Base-by-base conservation (phyloP, 306 rosid species). In the Comarum palustre region DNA sequence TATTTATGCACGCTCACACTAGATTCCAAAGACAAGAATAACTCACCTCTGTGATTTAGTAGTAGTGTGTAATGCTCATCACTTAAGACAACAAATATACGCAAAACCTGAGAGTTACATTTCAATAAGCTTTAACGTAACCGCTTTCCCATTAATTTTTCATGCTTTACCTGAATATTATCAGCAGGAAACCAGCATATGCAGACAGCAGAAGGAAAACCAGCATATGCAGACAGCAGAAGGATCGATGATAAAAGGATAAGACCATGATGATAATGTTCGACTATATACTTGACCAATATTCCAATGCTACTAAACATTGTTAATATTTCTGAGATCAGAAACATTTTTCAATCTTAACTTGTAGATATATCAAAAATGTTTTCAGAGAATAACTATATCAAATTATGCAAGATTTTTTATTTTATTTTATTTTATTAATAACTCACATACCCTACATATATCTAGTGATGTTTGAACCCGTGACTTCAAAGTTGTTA, bases 141-240 rank as follows among this genome's bases (percentile, higher is more conserved):
- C 42, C 1, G 20, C 58, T 17, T 17, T 47, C 27, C 59, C 0
- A 25, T 9, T 4, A n/a, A n/a, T n/a, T n/a, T 68, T 4, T 15
- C 20, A 47, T 48, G 41, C 11, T 29, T 36, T 31, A 48, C n/a
- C 19, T 31, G 45, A 68, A 31, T 46, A 68, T 68, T 68, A 47
- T 48, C 60, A 29, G 57, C 61, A 68, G 39, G 45, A 34, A 62
- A 62, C 24, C 67, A 34, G 67, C 20, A 60, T 57, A 60, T 6
- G 39, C 1, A 60, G 66, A 60, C 38, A 29, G n/a, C 60, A 29
- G 57, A 45, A 68, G 39, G 45, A 34, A 62, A 62, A n/a, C 24
- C 67, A 34, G 67, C 20, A 60, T 57, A 60, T 6, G 39, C 1
- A 60, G 45, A 32, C 34, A 62, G 65, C 14, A 19, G 1, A 62